These are phyloP conservation scores for Neurospora sp. DNA, from an alignment of 495 filamentous ascomycete genomes.

Conservation along the genomic window DNA sequence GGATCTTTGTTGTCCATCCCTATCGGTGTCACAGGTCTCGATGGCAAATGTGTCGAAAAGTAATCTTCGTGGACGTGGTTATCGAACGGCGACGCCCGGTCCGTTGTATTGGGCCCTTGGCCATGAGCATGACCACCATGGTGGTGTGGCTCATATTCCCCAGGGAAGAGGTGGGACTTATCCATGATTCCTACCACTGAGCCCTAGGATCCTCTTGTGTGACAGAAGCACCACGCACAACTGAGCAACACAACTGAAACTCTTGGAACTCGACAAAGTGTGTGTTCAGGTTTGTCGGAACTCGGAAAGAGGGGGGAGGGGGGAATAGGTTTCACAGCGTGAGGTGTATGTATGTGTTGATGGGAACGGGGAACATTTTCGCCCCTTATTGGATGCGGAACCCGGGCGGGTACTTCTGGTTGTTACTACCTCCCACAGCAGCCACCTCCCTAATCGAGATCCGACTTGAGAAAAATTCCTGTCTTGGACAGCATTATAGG, in stretches of 20 bases:
- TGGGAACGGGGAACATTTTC: neutral
- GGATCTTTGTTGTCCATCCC: neutral
- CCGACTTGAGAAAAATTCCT: neutral
- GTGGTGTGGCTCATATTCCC: neutral
- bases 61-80: constrained; percentile 5
- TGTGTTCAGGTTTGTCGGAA: neutral
- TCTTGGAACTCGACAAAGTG: neutral
- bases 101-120: neutral
- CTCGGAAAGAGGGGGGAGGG: neutral
- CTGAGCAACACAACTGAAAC: neutral
- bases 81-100: neutral
- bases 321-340: neutral
- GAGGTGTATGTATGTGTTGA: neutral
- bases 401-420: neutral
- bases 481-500: neutral
- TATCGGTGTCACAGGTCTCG: constrained; percentile 12
- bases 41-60: constrained; percentile 17
- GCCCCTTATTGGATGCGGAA: neutral
- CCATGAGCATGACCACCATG: neutral
- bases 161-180: constrained; percentile 15
- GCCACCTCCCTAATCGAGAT: neutral
- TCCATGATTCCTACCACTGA: constrained; percentile 7
- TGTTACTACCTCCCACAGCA: neutral
- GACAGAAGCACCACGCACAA: neutral
- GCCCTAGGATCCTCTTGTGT: neutral